Percentiles rank a stretch among this genome's conserved stretches.
Evolutionary conservation across 2,329 filamentous ascomycete species (phyloP).

Genomic region (Alternaria ethzedia): DNA sequence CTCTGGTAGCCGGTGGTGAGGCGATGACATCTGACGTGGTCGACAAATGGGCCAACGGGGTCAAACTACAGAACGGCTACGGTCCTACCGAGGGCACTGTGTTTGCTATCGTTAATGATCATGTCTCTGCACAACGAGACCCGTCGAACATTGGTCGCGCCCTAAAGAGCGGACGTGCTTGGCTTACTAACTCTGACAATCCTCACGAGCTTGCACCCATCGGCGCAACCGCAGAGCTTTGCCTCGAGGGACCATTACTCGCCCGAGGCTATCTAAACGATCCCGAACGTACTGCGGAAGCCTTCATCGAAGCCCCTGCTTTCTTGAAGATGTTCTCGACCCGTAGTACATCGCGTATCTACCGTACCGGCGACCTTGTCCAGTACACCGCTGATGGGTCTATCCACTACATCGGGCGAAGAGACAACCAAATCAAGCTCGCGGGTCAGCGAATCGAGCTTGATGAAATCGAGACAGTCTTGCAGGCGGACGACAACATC

Average conservation of each 20-base stretch:
- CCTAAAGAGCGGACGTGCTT: conserved; percentile 32
- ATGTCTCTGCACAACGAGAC: conserved; percentile 27
- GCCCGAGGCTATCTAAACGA: conserved; percentile 42
- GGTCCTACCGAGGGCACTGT: conserved; percentile 40
- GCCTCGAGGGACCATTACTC: conserved; percentile 40
- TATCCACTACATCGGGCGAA: conserved; percentile 39
- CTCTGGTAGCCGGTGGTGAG: conserved; percentile 40
- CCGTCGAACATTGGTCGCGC: conserved; percentile 33
- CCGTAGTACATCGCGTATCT: conserved; percentile 23
- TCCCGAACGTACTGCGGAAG: conserved; percentile 29
- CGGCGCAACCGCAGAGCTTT: conserved; percentile 39
- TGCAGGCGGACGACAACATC: conserved; percentile 36
- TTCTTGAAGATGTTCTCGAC: conserved; percentile 30
- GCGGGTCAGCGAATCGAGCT: conserved; percentile 46
- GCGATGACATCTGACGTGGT: conserved; percentile 34
- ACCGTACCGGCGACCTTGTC: conserved; percentile 45
- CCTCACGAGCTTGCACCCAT: conserved; percentile 38
- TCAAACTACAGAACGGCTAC: conserved; percentile 39
- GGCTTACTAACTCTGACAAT: conserved; percentile 36
- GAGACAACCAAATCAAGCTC: conserved; percentile 45
- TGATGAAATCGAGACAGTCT: conserved; percentile 42
- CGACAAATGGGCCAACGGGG: conserved; percentile 30
- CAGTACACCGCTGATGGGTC: conserved; percentile 37
- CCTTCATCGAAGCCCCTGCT: conserved; percentile 31
- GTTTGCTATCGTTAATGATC: conserved; percentile 34